Evolutionary conservation across 2,329 filamentous ascomycete species (phyloP).

Genomic region (Zymoseptoria pseudotritici): DNA sequence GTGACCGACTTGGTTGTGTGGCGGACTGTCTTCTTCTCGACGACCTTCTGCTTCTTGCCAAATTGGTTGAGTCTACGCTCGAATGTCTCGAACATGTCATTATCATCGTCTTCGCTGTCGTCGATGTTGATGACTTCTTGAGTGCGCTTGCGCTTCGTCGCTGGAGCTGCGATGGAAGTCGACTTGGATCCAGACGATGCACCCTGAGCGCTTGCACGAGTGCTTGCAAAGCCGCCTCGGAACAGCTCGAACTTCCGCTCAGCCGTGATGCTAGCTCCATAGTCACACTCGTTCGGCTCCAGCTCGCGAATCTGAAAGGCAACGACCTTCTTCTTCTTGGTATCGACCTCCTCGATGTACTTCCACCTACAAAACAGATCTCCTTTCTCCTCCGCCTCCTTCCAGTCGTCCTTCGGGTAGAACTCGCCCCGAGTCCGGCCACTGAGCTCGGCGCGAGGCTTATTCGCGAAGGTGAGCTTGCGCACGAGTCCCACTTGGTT

Average conservation of each 20-base stretch:
- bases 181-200: background rate
- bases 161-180: background rate
- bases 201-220: background rate
- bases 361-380: constrained; percentile 48
- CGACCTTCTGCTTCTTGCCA: background rate
- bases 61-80: background rate
- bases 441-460: constrained; percentile 34
- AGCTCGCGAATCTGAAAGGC: background rate
- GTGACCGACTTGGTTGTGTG: constrained; percentile 34
- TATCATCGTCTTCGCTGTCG: background rate
- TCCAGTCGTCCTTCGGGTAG: background rate
- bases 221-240: background rate
- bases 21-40: background rate
- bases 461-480: constrained; percentile 46
- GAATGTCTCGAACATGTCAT: background rate
- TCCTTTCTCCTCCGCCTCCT: constrained; percentile 2
- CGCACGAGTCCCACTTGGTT: constrained; percentile 7
- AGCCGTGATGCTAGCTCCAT: background rate
- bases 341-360: constrained; percentile 20
- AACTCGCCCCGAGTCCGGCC: constrained; percentile 1
- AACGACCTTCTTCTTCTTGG: background rate
- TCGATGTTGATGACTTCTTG: background rate
- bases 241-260: background rate
- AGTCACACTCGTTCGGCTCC: background rate
- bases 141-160: background rate